These are phyloP conservation scores for Bryopsis sp. DNA, from an alignment of 139 green algal species.

Conservation along the genomic window DNA sequence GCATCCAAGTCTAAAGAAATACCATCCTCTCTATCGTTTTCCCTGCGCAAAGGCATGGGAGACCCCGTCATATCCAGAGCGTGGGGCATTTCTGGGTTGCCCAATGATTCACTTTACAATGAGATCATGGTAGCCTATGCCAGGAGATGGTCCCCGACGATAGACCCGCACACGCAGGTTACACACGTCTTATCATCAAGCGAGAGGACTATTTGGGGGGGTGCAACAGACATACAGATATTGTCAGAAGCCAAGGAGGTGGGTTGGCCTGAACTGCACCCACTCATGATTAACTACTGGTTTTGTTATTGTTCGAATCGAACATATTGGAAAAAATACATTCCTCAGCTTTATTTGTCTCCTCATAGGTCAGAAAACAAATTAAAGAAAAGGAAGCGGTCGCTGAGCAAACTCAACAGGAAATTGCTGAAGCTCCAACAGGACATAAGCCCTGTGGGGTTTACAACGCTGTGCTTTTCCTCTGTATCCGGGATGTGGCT, in stretches of 20 bases:
- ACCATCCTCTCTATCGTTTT: conserved; percentile 37
- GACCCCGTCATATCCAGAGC: no score
- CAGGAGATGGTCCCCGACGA: conserved; percentile 47
- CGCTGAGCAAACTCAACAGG: no score
- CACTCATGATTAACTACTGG: no score
- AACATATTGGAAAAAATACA: conserved; percentile 30
- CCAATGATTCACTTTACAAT: conserved; percentile 59
- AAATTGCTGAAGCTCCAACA: no score
- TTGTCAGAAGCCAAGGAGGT: conserved; percentile 38
- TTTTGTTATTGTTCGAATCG: no score
- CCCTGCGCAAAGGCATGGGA: conserved; percentile 27
- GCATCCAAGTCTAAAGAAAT: conserved; percentile 35
- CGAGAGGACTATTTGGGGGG: no score
- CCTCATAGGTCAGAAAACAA: conserved; percentile 34
- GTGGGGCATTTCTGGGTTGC: no score
- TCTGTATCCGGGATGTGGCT: no score
- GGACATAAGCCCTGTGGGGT: no score
- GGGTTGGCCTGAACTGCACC: no score
- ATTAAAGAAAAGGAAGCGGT: conserved; percentile 62
- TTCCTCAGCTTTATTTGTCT: not conserved
- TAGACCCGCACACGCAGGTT: conserved; percentile 43
- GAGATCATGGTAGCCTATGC: conserved; percentile 42
- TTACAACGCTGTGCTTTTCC: no score
- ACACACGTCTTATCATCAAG: no score
- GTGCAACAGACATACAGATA: conserved; percentile 42